These are phyloP conservation scores for Fraxinus sp. DNA, from an alignment of 305 asterid species.

Conservation along the genomic window DNA sequence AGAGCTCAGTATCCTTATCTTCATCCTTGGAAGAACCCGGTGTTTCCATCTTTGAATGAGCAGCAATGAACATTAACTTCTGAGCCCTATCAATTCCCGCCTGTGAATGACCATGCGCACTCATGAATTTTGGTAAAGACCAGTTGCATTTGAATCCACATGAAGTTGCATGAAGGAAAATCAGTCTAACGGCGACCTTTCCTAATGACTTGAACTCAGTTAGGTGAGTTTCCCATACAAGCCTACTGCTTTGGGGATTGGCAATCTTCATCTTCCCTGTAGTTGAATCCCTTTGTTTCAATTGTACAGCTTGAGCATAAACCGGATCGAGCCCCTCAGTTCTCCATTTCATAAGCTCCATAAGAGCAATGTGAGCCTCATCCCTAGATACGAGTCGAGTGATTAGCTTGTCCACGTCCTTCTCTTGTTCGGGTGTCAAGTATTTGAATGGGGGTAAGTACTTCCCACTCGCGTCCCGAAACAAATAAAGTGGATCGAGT, in stretches of 20 bases:
- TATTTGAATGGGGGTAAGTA: constrained; percentile 89
- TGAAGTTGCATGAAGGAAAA: constrained; percentile 78
- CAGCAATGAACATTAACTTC: constrained; percentile 79
- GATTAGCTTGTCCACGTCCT: constrained; percentile 86
- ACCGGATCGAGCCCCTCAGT: constrained; percentile 92
- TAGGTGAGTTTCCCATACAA: constrained; percentile 89
- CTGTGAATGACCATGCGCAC: constrained; percentile 59
- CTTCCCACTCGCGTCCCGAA: constrained; percentile 79
- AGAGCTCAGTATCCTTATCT: constrained; percentile 73
- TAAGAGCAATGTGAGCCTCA: constrained; percentile 87
- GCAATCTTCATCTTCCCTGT: constrained; percentile 85
- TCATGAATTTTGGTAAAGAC: constrained; percentile 58
- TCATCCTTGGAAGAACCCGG: constrained; percentile 53
- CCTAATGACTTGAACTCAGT: constrained; percentile 73
- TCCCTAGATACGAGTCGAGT: constrained; percentile 79
- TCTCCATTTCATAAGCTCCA: constrained; percentile 99
- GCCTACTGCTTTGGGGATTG: constrained; percentile 89
- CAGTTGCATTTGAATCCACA: constrained; percentile 60
- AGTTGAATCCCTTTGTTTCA: constrained; percentile 72
- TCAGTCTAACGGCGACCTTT: constrained; percentile 80
- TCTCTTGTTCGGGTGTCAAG: constrained; percentile 82
- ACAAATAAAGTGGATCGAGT: constrained; percentile 81
- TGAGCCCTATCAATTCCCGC: constrained; percentile 79
- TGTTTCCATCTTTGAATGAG: constrained; percentile 65
- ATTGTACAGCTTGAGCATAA: constrained; percentile 89